Percentiles rank a stretch among this genome's conserved stretches.
Evolutionary conservation across 352 stramenopile species (phyloP).

Genomic region (Vaucheria bursata): DNA sequence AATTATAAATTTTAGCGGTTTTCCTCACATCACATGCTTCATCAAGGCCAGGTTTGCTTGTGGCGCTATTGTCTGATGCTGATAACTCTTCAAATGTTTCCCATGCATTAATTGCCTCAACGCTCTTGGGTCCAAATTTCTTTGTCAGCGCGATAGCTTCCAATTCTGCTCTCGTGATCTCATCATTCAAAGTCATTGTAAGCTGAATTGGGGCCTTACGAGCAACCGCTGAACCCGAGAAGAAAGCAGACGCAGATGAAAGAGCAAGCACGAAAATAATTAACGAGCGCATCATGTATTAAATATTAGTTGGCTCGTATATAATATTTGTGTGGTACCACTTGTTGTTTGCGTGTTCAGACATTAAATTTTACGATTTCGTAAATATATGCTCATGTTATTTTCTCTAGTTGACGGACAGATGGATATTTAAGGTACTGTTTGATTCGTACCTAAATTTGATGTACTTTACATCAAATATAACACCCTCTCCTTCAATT

Average conservation of each 20-base stretch:
- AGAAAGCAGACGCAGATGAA: background rate
- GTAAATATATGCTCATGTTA: no score
- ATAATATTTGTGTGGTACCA: no score
- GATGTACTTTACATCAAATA: no score
- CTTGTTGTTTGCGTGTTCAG: no score
- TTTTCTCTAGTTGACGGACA: no score
- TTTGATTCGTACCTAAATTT: no score
- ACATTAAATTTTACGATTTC: no score
- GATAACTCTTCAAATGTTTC: constrained; percentile 46
- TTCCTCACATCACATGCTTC: constrained; percentile 44
- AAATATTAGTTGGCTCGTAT: no score
- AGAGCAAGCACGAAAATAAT: background rate
- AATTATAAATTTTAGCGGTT: no score
- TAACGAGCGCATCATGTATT: no score
- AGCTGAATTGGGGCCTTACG: background rate
- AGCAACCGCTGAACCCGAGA: background rate
- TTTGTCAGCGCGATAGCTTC: constrained; percentile 28
- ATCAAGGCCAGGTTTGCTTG: constrained; percentile 23
- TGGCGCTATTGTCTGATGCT: constrained; percentile 30
- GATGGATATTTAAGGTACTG: no score
- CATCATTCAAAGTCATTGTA: background rate
- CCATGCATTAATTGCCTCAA: constrained; percentile 40
- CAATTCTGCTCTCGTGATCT: constrained; percentile 19
- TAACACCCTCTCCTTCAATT: no score
- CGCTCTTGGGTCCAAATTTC: constrained; percentile 33